Conservation (phyloP, 1,139 yeast species). For the Yamadazyma diddensiae region DNA sequence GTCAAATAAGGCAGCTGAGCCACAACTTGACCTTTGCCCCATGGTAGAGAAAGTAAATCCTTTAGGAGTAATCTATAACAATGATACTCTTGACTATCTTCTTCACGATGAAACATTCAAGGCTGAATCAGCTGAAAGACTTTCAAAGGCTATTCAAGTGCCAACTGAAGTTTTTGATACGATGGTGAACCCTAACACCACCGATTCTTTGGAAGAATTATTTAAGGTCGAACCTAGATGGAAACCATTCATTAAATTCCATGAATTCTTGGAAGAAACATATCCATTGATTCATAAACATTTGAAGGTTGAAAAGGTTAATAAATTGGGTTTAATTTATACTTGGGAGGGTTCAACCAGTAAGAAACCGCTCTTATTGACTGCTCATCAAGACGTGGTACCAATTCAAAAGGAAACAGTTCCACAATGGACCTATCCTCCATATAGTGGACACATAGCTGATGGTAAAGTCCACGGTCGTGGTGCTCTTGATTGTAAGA, state of each 20-base stretch:
- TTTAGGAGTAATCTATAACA: constrained; percentile 18
- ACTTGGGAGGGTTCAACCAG: constrained; percentile 33
- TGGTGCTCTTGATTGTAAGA: constrained; percentile 49
- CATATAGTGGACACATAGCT: constrained; percentile 41
- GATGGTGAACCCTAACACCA: constrained; percentile 25
- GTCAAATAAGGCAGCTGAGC: no score
- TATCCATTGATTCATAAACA: constrained; percentile 33
- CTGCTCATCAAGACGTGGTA: constrained; percentile 52
- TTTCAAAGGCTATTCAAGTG: constrained; percentile 55
- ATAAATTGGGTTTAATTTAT: constrained; percentile 31
- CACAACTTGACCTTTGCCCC: constrained; percentile 24
- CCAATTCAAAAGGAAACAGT: constrained; percentile 44
- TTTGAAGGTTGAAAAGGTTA: constrained; percentile 29
- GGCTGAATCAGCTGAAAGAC: constrained; percentile 36
- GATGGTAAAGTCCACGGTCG: constrained; percentile 42
- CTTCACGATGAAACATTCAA: constrained; percentile 39
- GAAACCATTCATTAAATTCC: constrained; percentile 30
- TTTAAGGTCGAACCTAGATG: constrained; percentile 28
- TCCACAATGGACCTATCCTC: constrained; percentile 41
- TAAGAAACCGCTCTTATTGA: constrained; percentile 39
- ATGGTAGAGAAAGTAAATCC: constrained; percentile 32
- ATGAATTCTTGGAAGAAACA: constrained; percentile 24
- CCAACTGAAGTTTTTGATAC: constrained; percentile 64
- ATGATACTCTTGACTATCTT: constrained; percentile 23
- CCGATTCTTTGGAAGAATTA: constrained; percentile 23